A percentile compares a stretch with the other conserved stretches of the same genome.
Evolutionary conservation across 768 basidiomycete species (phyloP).

Genomic region (Cyclocybe cylindracea): DNA sequence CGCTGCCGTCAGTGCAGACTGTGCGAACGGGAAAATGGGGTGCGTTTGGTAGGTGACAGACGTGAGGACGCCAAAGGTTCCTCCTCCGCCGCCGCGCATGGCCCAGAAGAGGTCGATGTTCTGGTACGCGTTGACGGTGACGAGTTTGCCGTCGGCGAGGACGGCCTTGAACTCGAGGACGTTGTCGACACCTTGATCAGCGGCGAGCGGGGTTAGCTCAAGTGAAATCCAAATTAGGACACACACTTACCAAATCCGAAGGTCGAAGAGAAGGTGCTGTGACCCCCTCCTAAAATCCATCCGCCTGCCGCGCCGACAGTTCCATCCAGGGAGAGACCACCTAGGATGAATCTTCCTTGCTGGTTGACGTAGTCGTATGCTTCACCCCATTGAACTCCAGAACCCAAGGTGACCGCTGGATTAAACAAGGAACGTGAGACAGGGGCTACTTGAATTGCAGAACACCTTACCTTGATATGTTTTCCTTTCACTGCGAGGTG

Average conservation of each 20-base stretch:
- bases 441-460: background rate
- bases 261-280: constrained; percentile 37
- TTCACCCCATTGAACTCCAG: constrained; percentile 48
- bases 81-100: constrained; percentile 50
- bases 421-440: background rate
- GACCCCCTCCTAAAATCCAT: constrained; percentile 50
- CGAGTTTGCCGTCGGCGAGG: constrained; percentile 38
- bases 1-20: constrained; percentile 26
- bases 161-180: constrained; percentile 46
- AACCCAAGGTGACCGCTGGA: constrained; percentile 32
- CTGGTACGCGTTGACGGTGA: constrained; percentile 39
- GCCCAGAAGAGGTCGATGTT: constrained; percentile 55
- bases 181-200: constrained; percentile 44
- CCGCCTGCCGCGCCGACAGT: constrained; percentile 50
- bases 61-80: constrained; percentile 48
- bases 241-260: constrained; percentile 41
- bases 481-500: constrained; percentile 13
- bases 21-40: constrained; percentile 32
- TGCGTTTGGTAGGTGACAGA: constrained; percentile 48
- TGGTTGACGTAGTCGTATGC: constrained; percentile 40
- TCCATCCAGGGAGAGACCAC: constrained; percentile 39
- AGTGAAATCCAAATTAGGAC: background rate
- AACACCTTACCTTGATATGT: constrained; percentile 10
- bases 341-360: constrained; percentile 43
- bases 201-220: background rate